These are phyloP conservation scores for Leishmania amazonensis DNA, from an alignment of 208 protist species.

Conservation along the genomic window DNA sequence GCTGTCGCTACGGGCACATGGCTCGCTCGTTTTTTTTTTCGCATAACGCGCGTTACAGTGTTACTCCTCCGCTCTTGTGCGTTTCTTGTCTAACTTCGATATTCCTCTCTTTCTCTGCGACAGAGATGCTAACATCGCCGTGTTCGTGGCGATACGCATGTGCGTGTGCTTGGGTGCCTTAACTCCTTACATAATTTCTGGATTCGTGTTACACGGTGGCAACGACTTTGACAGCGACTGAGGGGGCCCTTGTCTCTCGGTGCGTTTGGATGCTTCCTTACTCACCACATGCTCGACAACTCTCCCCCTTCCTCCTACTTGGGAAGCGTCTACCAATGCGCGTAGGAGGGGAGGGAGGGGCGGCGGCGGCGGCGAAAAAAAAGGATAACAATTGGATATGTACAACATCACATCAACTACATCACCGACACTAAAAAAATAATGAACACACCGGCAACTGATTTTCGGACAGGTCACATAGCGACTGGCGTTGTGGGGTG, in stretches of 20 bases:
- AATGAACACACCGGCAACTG: not conserved
- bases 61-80: not conserved
- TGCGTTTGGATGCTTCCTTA: slow-evolving; percentile 1
- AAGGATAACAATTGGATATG: not conserved
- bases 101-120: not conserved
- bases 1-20: not conserved
- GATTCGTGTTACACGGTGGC: not conserved
- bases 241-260: not conserved
- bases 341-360: not conserved
- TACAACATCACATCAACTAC: not conserved
- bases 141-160: not conserved
- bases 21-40: not conserved
- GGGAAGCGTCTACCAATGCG: not conserved
- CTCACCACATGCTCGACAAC: not conserved
- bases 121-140: not conserved
- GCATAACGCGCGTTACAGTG: not conserved
- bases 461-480: not conserved
- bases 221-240: not conserved
- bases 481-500: not conserved
- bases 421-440: not conserved
- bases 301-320: not conserved
- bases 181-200: not conserved
- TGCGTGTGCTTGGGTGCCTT: not conserved
- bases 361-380: not conserved
- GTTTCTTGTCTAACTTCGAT: not conserved